Evolutionary conservation across 768 basidiomycete species (phyloP).

Genomic region (Lactifluus subvellereus): DNA sequence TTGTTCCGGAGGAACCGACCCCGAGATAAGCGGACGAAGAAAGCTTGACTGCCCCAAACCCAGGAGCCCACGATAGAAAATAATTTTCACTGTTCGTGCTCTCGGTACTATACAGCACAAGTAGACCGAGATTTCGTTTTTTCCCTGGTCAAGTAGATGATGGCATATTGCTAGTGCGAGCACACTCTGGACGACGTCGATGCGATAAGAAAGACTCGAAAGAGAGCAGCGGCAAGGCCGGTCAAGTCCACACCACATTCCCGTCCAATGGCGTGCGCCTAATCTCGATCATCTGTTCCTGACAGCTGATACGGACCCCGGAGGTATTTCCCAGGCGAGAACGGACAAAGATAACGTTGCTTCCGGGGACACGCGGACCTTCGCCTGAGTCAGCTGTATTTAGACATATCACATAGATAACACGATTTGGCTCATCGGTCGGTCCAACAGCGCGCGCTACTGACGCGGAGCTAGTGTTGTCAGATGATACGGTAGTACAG

Average conservation of each 20-base stretch:
- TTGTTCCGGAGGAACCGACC: not conserved
- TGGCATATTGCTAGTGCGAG: not conserved
- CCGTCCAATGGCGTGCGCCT: not conserved
- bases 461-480: slow-evolving; percentile 27
- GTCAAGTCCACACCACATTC: not conserved
- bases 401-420: not conserved
- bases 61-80: not conserved
- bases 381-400: not conserved
- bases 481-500: slow-evolving; percentile 32
- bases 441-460: not conserved
- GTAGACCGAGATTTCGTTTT: not conserved
- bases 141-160: not conserved
- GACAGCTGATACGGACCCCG: slow-evolving; percentile 4
- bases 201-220: not conserved
- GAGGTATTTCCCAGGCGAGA: not conserved
- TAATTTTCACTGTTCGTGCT: not conserved
- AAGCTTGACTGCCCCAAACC: not conserved
- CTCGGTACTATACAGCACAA: not conserved
- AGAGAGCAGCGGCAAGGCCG: too few species aligned
- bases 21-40: not conserved
- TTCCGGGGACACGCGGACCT: not conserved
- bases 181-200: not conserved
- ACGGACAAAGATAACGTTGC: not conserved
- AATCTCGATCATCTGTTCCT: not conserved
- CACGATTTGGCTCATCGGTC: not conserved